These are phyloP conservation scores for Candida tibetensis DNA, from an alignment of 805 yeast genomes.

Conservation along the genomic window DNA sequence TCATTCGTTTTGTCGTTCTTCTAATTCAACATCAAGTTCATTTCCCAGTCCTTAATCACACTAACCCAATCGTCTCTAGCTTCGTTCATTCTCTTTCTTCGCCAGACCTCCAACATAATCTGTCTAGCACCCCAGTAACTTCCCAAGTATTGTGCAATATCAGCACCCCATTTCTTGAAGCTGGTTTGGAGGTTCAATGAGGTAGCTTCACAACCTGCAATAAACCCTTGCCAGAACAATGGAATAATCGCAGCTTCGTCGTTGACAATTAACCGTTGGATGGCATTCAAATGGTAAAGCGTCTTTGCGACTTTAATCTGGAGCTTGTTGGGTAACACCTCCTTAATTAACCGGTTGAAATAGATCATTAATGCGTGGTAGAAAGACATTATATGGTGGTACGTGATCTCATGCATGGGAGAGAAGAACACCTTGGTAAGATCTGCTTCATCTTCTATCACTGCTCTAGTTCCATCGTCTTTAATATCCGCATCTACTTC, in stretches of 20 bases:
- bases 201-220: conserved; percentile 79
- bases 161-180: conserved; percentile 72
- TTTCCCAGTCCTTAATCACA: conserved; percentile 79
- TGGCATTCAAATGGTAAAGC: conserved; percentile 58
- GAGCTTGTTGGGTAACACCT: conserved; percentile 51
- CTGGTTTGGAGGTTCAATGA: conserved; percentile 57
- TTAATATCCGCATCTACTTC: conserved; percentile 9
- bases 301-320: conserved; percentile 63
- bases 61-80: conserved; percentile 71
- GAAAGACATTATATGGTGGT: conserved; percentile 78
- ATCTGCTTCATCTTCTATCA: conserved; percentile 9
- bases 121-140: conserved; percentile 85
- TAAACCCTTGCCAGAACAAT: conserved; percentile 84
- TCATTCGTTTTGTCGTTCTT: not conserved
- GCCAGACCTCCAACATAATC: conserved; percentile 83
- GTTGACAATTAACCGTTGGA: conserved; percentile 55
- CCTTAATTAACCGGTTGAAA: conserved; percentile 62
- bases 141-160: conserved; percentile 54
- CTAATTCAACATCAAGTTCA: conserved; percentile 69
- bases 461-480: conserved; percentile 8
- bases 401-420: conserved; percentile 66
- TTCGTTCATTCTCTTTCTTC: conserved; percentile 61
- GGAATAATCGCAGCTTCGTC: conserved; percentile 67
- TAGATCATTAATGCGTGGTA: conserved; percentile 70
- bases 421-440: conserved; percentile 39